phyloP scores from a whole-genome alignment of 1,139 yeast genomes.

The Geotrichum carabidarum region DNA sequence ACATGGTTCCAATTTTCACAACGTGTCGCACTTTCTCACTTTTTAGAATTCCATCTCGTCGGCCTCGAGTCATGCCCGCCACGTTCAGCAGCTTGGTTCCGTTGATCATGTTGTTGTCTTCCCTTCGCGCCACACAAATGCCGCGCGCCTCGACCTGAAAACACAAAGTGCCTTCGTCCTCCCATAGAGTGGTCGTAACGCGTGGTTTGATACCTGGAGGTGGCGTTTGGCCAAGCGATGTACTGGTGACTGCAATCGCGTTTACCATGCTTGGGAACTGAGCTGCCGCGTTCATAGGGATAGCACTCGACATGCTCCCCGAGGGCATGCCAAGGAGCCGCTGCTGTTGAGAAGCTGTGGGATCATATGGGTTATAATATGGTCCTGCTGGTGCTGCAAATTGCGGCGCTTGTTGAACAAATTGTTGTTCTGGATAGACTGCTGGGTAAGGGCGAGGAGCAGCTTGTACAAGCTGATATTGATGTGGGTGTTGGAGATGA shows the following conservation, averaged over 20 bases:
- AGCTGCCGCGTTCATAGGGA: conserved; percentile 24
- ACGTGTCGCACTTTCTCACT: conserved; percentile 86
- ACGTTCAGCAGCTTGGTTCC: conserved; percentile 55
- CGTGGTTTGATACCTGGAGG: conserved; percentile 68
- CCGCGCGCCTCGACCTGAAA: conserved; percentile 58
- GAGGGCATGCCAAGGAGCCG: conserved; percentile 1
- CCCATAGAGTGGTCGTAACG: conserved; percentile 95
- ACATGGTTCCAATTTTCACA: conserved; percentile 95
- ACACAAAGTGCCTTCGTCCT: conserved; percentile 88
- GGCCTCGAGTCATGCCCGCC: conserved; percentile 54
- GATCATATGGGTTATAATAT: conserved; percentile 6
- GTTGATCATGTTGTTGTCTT: conserved; percentile 49
- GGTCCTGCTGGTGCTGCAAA: conserved; percentile 4
- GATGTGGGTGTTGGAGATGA: not conserved
- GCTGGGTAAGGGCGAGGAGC: conserved; percentile 15
- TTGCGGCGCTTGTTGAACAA: conserved; percentile 3
- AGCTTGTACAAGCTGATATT: conserved; percentile 13
- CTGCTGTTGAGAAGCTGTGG: conserved; percentile 8
- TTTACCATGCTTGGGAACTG: conserved; percentile 36
- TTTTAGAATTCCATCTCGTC: conserved; percentile 86
- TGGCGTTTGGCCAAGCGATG: conserved; percentile 28
- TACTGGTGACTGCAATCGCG: conserved; percentile 26
- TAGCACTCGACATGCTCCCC: not conserved
- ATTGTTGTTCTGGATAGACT: conserved; percentile 6
- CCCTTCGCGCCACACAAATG: conserved; percentile 47